Evolutionary conservation across 768 basidiomycete genomes (phyloP).

Genomic region (Leccinum aurantiacum): DNA sequence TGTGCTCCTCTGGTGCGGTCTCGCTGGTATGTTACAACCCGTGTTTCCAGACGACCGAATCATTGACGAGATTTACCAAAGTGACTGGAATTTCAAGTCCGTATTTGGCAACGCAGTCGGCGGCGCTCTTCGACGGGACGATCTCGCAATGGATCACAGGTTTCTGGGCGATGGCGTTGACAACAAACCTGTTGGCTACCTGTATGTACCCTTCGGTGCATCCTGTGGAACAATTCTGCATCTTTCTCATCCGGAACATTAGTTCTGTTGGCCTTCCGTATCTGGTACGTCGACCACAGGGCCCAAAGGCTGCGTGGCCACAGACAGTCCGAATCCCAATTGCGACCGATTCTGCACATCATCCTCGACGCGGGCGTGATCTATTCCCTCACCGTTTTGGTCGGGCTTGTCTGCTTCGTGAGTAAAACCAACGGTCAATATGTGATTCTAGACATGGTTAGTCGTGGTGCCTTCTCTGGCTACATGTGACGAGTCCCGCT

Average conservation of each 20-base stretch:
- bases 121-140: background rate
- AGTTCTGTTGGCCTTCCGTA: background rate
- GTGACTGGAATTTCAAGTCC: constrained; percentile 16
- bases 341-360: background rate
- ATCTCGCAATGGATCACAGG: background rate
- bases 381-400: too few species aligned
- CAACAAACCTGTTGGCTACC: constrained; percentile 2
- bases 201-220: background rate
- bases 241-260: too few species aligned
- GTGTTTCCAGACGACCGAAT: background rate
- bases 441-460: too few species aligned
- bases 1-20: background rate
- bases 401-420: too few species aligned
- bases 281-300: background rate
- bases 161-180: constrained; percentile 1
- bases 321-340: background rate
- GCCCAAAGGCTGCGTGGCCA: background rate
- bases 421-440: too few species aligned
- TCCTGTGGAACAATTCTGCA: background rate
- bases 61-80: background rate
- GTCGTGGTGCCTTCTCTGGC: too few species aligned
- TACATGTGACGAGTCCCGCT: too few species aligned
- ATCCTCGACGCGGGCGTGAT: background rate
- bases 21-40: background rate
- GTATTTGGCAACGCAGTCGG: constrained; percentile 10